Base-by-base conservation (phyloP, 139 green algal genomes). In the Microglena sp. region DNA sequence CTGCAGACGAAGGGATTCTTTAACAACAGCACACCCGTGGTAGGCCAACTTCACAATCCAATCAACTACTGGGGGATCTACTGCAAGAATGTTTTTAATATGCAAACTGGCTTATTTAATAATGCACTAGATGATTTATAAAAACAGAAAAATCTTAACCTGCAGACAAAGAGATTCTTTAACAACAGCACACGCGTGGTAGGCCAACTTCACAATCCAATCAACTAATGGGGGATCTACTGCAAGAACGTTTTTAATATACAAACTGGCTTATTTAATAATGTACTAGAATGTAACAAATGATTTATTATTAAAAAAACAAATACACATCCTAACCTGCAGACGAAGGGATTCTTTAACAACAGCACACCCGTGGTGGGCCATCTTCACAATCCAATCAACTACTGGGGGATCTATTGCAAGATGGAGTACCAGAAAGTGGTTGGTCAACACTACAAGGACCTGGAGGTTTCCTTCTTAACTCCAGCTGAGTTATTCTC, bases 401-500 rank as follows among this genome's bases (percentile, higher is more conserved):
- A 84, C 27, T 84, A 79, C 75, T 78, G 67, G 62, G 58, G 64
- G 28, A 62, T 87, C 1, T 64, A 78, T 33, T 73, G 72, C 33
- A 40, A 69, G 27, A 40, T 67, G n/a, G 81, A 84, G 40, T 87
- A 75, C 66, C 62, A 71, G 22, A 45, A 66, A 8, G 28, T 71
- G 36, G 59, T 87, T 15, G 43, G 62, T 18, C 60, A 77, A 40
- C 57, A 73, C 18, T 83, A 87, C 75, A 60, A 77, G 62, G 59
- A 81, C 67, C 69, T 82, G 45, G 53, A 82, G 75, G 78, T 55
- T 0, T 70, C 56, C 11, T 69, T 70, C 67, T 64, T 95, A 45
- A 94, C 89, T 1, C 89, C 89, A 2, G 82, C 73, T 2, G 89
- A 95, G 74, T 76, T 95, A 26, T 94, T 95, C 67, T 72, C 67